Base-by-base conservation (phyloP, 148 eudicot species). In the Rhododendron vialii region DNA sequence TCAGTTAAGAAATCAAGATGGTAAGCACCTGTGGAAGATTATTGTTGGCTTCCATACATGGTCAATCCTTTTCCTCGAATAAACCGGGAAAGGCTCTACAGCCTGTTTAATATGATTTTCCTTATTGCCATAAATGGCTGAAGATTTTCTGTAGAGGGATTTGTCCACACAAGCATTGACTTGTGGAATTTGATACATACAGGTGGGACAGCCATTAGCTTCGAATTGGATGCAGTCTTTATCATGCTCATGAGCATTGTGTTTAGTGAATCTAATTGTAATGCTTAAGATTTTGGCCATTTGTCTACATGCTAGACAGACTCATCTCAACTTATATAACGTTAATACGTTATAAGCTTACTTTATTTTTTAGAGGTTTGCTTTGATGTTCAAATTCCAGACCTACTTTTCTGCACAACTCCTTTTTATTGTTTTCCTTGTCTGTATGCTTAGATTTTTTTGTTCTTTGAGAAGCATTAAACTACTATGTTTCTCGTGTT, bases 41-140 rank as follows among this genome's bases (percentile, higher is more conserved):
- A 26, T 26, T 79, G 2, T 79, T 48, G 11, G 38, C 43, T 20
- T 80, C 38, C 17, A 5, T 50, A 80, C 63, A 5, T 80, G 24
- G 11, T 80, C 20, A 5, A 48, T 18, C 45, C n/a, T 7, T 55
- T 17, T 17, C 12, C 67, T 33, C 33, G 1, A n/a, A 48, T 5
- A 47, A 48, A 50, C 22, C 7, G 24, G 22, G 65, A 8, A 81
- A 81, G 43, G 57, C 24, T 35, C n/a, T 59, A 22, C 17, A 41
- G 85, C 74, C 85, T 83, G 50, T 38, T 83, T 17, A 24, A 63
- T 82, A 24, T 82, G 74, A 10, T 43, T 63, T 82, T 82, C 24
- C n/a, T 38, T 33, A 22, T 36, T 36, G n/a, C 73, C 10, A 8
- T 36, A 57, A 4, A 59, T 20, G 12, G 48, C 67, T 24, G 74